phyloP scores from a whole-genome alignment of 805 yeast genomes.

The Metschnikowia kunwiensis region DNA sequence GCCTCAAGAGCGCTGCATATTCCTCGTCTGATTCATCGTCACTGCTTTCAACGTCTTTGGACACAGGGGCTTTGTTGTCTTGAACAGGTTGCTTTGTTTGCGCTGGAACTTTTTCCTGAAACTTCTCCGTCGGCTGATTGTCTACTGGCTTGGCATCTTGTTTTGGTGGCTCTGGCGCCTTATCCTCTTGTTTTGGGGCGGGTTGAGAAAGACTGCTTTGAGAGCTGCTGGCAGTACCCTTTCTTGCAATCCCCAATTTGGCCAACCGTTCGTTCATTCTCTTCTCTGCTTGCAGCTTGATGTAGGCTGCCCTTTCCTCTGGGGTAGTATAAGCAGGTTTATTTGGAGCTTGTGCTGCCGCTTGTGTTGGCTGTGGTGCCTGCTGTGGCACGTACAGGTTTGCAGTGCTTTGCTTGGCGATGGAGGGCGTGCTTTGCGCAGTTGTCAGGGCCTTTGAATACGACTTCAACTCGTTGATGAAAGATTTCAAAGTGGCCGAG shows the following conservation, averaged over 20 bases:
- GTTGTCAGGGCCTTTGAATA: slow-evolving; percentile 7
- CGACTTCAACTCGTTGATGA: slow-evolving; percentile 53
- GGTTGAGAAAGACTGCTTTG: slow-evolving; percentile 10
- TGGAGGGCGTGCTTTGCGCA: background rate
- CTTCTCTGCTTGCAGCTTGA: slow-evolving; percentile 71
- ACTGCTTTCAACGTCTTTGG: slow-evolving; percentile 21
- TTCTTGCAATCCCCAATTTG: slow-evolving; percentile 64
- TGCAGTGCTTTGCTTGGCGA: background rate
- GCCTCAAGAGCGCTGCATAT: slow-evolving; percentile 47
- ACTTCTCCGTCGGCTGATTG: background rate
- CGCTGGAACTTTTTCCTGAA: slow-evolving; percentile 1
- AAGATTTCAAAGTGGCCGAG: slow-evolving; percentile 54
- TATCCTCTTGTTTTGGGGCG: slow-evolving; percentile 9
- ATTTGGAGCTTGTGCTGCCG: slow-evolving; percentile 17
- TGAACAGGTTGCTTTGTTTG: slow-evolving; percentile 7
- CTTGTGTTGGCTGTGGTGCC: slow-evolving; percentile 8
- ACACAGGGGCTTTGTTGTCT: slow-evolving; percentile 8
- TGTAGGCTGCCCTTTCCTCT: slow-evolving; percentile 72
- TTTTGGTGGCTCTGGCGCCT: slow-evolving; percentile 4
- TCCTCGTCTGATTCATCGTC: slow-evolving; percentile 45
- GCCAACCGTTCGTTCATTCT: slow-evolving; percentile 86
- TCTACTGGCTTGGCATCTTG: slow-evolving; percentile 21
- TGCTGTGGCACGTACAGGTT: slow-evolving; percentile 1
- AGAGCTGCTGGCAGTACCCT: slow-evolving; percentile 14
- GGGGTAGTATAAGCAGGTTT: slow-evolving; percentile 41